These are phyloP conservation scores for Alopecurus myosuroides DNA, from an alignment of 176 grass and related monocot genomes.

Conservation along the genomic window DNA sequence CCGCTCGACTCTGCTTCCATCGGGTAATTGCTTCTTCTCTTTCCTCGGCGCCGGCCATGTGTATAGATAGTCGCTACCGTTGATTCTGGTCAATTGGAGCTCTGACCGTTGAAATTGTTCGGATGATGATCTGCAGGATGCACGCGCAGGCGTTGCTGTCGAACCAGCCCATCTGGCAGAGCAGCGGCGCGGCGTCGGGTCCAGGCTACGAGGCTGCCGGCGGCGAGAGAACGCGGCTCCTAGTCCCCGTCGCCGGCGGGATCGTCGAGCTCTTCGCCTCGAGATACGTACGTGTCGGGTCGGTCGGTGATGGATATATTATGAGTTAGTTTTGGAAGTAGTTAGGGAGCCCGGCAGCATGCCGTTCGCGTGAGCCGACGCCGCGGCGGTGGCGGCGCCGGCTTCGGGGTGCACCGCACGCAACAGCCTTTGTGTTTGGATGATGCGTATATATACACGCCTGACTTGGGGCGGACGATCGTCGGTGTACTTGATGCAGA, in stretches of 20 bases:
- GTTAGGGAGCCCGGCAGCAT: slow-evolving; percentile 31
- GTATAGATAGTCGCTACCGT: not conserved
- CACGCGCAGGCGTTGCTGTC: slow-evolving; percentile 74
- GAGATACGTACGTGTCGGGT: slow-evolving; percentile 43
- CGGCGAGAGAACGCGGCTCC: slow-evolving; percentile 44
- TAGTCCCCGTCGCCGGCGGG: slow-evolving; percentile 72
- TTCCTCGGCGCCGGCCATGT: not conserved
- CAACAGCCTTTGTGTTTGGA: slow-evolving; percentile 48
- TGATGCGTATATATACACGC: not conserved
- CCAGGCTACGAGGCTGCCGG: slow-evolving; percentile 26
- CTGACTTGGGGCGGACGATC: not conserved
- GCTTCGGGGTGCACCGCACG: slow-evolving; percentile 13
- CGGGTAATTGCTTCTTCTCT: slow-evolving; percentile 35
- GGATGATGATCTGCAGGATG: slow-evolving; percentile 35
- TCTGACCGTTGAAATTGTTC: not conserved
- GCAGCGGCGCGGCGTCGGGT: not conserved
- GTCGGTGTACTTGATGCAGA: slow-evolving; percentile 14
- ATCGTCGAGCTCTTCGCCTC: slow-evolving; percentile 71
- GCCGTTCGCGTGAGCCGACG: slow-evolving; percentile 32
- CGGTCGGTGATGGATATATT: not conserved
- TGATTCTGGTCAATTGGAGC: not conserved
- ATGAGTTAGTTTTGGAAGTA: slow-evolving; percentile 12
- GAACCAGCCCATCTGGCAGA: slow-evolving; percentile 70
- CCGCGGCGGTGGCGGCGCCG: not conserved
- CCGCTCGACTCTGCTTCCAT: slow-evolving; percentile 53